phyloP scores from a whole-genome alignment of 1,139 yeast genomes.

The Chernovozyma aurita region DNA sequence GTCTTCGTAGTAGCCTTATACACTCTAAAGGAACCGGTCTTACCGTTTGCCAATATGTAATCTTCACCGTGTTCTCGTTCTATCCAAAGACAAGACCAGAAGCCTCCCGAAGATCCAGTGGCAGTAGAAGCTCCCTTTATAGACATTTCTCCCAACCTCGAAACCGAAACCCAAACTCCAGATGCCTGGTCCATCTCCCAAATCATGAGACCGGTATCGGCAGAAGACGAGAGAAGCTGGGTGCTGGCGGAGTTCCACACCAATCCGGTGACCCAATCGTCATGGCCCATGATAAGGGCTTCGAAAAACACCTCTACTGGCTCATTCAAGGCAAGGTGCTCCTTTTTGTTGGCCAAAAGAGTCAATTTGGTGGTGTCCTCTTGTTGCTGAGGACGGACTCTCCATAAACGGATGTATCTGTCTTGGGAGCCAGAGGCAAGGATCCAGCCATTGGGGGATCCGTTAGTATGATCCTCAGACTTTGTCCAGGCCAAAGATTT shows the following conservation, averaged over 20 bases:
- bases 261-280: slow-evolving; percentile 91
- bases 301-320: slow-evolving; percentile 56
- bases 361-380: slow-evolving; percentile 52
- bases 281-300: slow-evolving; percentile 95
- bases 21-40: slow-evolving; percentile 86
- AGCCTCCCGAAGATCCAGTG: slow-evolving; percentile 97
- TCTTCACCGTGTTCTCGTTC: slow-evolving; percentile 32
- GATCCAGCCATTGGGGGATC: slow-evolving; percentile 44
- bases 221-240: slow-evolving; percentile 76
- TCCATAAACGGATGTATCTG: slow-evolving; percentile 85
- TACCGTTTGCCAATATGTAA: slow-evolving; percentile 74
- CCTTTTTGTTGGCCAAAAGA: slow-evolving; percentile 62
- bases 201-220: slow-evolving; percentile 92
- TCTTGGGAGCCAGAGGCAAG: slow-evolving; percentile 90
- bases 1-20: slow-evolving; percentile 54
- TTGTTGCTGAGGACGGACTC: slow-evolving; percentile 57
- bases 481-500: slow-evolving; percentile 65
- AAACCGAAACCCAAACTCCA: slow-evolving; percentile 85
- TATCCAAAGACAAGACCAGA: slow-evolving; percentile 89
- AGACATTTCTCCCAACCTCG: slow-evolving; percentile 85
- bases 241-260: slow-evolving; percentile 62
- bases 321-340: slow-evolving; percentile 13
- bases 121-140: slow-evolving; percentile 98
- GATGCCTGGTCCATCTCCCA: slow-evolving; percentile 89
- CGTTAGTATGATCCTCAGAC: too few relatives aligned